A percentile compares a stretch with the other conserved stretches of the same genome.
phyloP scores from a whole-genome alignment of 2,329 filamentous ascomycete genomes.

The Alternaria alternata region DNA sequence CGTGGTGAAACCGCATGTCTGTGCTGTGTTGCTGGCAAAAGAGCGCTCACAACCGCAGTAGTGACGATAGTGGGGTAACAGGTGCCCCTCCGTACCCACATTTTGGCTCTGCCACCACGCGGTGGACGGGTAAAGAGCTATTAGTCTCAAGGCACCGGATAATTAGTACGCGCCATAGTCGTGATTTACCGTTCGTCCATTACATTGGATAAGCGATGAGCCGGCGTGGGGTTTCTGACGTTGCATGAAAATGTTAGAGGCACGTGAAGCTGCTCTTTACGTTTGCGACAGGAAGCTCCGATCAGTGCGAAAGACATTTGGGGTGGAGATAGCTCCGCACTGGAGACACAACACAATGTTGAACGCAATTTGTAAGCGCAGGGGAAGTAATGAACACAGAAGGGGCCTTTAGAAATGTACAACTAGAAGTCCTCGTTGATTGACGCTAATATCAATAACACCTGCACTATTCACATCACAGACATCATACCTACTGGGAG shows the following conservation, averaged over 20 bases:
- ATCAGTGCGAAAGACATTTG: background rate
- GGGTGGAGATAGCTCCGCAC: background rate
- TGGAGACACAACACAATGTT: background rate
- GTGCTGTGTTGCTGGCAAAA: slow-evolving; percentile 14
- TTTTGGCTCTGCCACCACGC: slow-evolving; percentile 11
- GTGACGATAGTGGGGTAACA: slow-evolving; percentile 25
- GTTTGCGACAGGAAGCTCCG: background rate
- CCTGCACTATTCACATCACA: slow-evolving; percentile 12
- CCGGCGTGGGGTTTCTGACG: background rate
- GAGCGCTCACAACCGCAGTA: slow-evolving; percentile 7
- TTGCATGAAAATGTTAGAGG: background rate
- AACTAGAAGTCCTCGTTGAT: background rate
- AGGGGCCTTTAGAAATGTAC: background rate
- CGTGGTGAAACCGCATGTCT: slow-evolving; percentile 5
- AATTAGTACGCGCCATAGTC: slow-evolving; percentile 20
- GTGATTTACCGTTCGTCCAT: background rate
- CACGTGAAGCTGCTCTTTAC: background rate
- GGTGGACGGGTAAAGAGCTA: slow-evolving; percentile 23
- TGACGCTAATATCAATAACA: slow-evolving; percentile 11
- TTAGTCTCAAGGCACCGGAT: slow-evolving; percentile 29
- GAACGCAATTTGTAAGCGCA: background rate
- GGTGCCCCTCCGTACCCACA: slow-evolving; percentile 27
- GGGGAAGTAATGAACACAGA: background rate
- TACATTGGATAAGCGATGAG: background rate
- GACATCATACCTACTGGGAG: slow-evolving; percentile 2